Conservation (phyloP, 2,329 filamentous ascomycete genomes). For the Chalaropsis thielavioides region DNA sequence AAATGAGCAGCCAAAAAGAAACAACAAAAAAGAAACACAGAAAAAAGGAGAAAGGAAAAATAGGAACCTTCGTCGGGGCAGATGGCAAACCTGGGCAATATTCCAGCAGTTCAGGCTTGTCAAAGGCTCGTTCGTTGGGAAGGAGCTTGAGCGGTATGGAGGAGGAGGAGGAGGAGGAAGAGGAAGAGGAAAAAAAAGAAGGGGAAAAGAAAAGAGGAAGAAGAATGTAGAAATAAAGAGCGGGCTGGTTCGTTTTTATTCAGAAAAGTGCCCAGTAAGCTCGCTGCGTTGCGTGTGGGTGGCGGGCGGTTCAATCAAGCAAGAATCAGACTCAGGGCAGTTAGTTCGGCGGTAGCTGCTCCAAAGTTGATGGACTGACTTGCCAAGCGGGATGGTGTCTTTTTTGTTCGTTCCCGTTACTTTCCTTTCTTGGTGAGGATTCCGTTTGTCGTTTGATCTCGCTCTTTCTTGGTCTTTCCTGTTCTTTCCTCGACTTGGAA, state of each 20-base stretch:
- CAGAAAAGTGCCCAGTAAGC: background rate
- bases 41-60: background rate
- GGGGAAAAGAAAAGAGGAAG: background rate
- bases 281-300: background rate
- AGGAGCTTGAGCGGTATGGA: background rate
- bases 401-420: background rate
- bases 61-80: background rate
- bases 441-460: background rate
- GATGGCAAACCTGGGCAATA: slow-evolving; percentile 17
- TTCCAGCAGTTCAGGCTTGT: slow-evolving; percentile 17
- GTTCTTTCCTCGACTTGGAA: background rate
- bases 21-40: background rate
- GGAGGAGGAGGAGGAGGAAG: background rate
- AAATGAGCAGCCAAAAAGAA: background rate
- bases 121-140: slow-evolving; percentile 1
- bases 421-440: background rate
- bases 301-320: background rate
- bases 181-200: background rate
- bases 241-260: slow-evolving; percentile 2
- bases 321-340: background rate
- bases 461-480: background rate
- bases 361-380: background rate
- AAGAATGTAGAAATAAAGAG: background rate
- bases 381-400: background rate
- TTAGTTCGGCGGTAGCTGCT: background rate